Conservation (phyloP, 1,284 basidiomycete species). For the Malassezia sp. region DNA sequence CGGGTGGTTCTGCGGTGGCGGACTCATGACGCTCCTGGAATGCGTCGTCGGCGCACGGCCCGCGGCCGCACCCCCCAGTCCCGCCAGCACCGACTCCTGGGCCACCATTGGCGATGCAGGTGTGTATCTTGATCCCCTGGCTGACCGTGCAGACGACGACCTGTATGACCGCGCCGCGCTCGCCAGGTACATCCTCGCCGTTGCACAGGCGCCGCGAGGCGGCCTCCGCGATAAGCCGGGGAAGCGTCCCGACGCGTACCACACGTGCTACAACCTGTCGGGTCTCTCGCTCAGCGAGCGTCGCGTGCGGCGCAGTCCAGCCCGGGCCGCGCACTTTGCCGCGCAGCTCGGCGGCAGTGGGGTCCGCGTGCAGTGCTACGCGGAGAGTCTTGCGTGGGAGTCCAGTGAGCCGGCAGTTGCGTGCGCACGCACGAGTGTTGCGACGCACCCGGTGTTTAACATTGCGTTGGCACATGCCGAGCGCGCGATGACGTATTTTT, state of each 20-base stretch:
- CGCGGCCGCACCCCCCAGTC: neutral
- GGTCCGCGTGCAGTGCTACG: conserved; percentile 3
- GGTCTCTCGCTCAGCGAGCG: conserved; percentile 39
- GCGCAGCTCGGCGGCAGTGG: neutral
- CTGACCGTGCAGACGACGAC: conserved; percentile 11
- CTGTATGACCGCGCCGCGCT: conserved; percentile 53
- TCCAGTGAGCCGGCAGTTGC: neutral
- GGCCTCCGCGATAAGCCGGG: conserved; percentile 90
- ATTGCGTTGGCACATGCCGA: conserved; percentile 4
- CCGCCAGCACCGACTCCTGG: neutral
- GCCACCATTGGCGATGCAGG: conserved; percentile 1
- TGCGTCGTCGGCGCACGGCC: conserved; percentile 49
- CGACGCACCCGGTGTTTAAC: conserved; percentile 16
- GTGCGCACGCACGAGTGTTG: too few relatives aligned
- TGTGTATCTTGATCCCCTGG: too few relatives aligned
- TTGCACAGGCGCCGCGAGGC: conserved; percentile 60
- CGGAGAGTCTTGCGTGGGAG: conserved; percentile 7
- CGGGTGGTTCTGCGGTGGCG: conserved; percentile 87
- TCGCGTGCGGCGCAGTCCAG: conserved; percentile 21
- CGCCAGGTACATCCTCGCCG: conserved; percentile 75
- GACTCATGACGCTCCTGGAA: conserved; percentile 69
- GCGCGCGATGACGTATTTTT: conserved; percentile 2
- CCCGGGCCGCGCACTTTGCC: neutral
- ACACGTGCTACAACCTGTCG: conserved; percentile 45
- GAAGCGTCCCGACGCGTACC: conserved; percentile 55